A percentile compares a stretch with the other conserved stretches of the same genome.
Evolutionary conservation across 352 stramenopile genomes (phyloP).

Genomic region (Phytopythium helicoides): DNA sequence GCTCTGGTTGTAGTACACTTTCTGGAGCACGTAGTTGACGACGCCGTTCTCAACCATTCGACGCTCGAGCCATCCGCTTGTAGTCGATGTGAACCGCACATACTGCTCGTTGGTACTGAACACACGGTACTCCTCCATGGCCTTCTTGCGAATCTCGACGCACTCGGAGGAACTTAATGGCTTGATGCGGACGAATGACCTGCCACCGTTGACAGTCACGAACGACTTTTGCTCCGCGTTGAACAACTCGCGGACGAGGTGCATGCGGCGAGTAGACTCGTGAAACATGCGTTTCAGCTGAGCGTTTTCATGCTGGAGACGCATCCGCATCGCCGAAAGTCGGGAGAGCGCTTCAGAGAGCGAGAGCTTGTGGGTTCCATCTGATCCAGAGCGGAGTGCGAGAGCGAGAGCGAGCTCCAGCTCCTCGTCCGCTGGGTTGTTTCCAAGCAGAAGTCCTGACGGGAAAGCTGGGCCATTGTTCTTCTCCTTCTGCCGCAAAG

Average conservation of each 20-base stretch:
- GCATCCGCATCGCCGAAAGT: not conserved
- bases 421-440: not conserved
- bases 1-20: slow-evolving; percentile 3
- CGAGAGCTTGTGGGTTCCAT: too few relatives aligned
- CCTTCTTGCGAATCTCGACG: not conserved
- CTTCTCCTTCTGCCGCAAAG: not conserved
- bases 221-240: not conserved
- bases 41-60: slow-evolving; percentile 5
- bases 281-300: slow-evolving; percentile 1
- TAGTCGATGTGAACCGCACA: slow-evolving; percentile 3
- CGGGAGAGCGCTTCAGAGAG: not conserved
- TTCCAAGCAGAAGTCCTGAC: not conserved
- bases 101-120: slow-evolving; percentile 7
- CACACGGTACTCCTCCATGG: slow-evolving; percentile 2
- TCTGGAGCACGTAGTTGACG: slow-evolving; percentile 7
- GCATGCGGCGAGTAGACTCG: not conserved
- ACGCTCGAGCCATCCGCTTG: slow-evolving; percentile 2
- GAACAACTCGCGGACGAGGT: slow-evolving; percentile 5
- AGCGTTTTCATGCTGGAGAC: slow-evolving; percentile 1
- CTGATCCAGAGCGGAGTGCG: not conserved
- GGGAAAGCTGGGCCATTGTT: not conserved
- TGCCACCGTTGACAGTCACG: not conserved
- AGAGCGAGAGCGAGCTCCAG: not conserved
- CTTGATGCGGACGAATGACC: slow-evolving; percentile 4
- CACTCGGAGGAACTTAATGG: slow-evolving; percentile 2